Conservation (phyloP, 106 monocot genomes). For the Dioscorea zingiberensis region DNA sequence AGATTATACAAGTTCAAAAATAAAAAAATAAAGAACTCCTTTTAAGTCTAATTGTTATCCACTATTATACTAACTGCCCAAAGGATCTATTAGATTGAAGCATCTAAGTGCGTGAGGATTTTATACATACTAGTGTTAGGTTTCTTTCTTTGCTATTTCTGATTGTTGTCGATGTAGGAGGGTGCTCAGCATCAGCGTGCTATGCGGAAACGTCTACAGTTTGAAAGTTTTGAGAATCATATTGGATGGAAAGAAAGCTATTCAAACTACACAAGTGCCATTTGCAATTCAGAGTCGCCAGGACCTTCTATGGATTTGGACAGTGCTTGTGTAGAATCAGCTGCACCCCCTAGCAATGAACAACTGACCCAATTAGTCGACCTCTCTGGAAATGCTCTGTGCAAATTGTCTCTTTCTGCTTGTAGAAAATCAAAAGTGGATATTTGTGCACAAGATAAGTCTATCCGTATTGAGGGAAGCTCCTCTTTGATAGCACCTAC, state of each 20-base stretch:
- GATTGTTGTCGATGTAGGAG: conserved; percentile 32
- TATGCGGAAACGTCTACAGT: conserved; percentile 60
- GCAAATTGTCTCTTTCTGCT: not conserved
- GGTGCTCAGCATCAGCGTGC: conserved; percentile 28
- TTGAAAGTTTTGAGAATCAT: conserved; percentile 32
- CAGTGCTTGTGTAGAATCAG: conserved; percentile 18
- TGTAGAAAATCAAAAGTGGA: not conserved
- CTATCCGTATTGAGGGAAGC: conserved; percentile 9
- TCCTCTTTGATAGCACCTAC: conserved; percentile 14
- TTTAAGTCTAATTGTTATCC: not conserved
- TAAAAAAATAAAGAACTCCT: not conserved
- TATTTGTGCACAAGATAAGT: not conserved
- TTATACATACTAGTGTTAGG: not conserved
- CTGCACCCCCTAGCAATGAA: conserved; percentile 2
- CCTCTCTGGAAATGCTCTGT: conserved; percentile 3
- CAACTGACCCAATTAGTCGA: not conserved
- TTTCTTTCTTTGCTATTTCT: too few species aligned
- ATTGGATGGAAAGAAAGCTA: not conserved
- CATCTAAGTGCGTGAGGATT: not conserved
- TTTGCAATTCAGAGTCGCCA: conserved; percentile 12
- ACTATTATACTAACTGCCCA: not conserved
- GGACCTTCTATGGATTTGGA: conserved; percentile 9
- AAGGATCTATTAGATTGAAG: not conserved
- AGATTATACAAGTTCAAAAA: too few species aligned
- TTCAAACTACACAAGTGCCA: conserved; percentile 3